Evolutionary conservation across 441 rosid species (phyloP).

Genomic region (Jatropha multifida): DNA sequence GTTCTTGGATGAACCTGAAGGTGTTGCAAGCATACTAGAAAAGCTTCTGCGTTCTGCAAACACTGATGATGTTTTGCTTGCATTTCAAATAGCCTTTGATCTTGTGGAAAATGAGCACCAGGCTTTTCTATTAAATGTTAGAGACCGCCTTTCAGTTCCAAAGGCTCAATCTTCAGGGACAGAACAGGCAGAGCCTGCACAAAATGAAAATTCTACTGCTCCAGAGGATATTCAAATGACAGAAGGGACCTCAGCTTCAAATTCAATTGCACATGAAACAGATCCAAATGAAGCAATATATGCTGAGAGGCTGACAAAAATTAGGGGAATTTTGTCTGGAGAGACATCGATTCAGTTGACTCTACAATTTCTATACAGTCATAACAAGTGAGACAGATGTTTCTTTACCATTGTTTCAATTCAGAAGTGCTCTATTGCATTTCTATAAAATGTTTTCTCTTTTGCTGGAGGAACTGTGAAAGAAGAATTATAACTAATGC

Average conservation of each 20-base stretch:
- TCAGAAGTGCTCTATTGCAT: not conserved
- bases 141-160: conserved; percentile 72
- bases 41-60: conserved; percentile 82
- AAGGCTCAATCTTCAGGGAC: conserved; percentile 54
- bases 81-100: conserved; percentile 93
- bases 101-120: conserved; percentile 98
- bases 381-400: conserved; percentile 67
- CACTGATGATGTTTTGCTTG: conserved; percentile 81
- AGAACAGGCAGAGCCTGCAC: conserved; percentile 47
- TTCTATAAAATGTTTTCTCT: not conserved
- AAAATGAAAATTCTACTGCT: conserved; percentile 50
- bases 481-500: not conserved
- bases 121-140: conserved; percentile 89
- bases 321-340: conserved; percentile 88
- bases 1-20: conserved; percentile 93
- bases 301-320: conserved; percentile 80
- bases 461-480: not conserved
- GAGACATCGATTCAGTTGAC: conserved; percentile 92
- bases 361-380: conserved; percentile 87
- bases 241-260: conserved; percentile 58
- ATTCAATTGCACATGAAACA: conserved; percentile 35
- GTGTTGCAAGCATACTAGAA: conserved; percentile 81
- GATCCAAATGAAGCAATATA: conserved; percentile 67
- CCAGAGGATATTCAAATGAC: conserved; percentile 74
- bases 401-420: not conserved